phyloP scores from a whole-genome alignment of 1,139 yeast species.

The Saccharomyces hybrid region DNA sequence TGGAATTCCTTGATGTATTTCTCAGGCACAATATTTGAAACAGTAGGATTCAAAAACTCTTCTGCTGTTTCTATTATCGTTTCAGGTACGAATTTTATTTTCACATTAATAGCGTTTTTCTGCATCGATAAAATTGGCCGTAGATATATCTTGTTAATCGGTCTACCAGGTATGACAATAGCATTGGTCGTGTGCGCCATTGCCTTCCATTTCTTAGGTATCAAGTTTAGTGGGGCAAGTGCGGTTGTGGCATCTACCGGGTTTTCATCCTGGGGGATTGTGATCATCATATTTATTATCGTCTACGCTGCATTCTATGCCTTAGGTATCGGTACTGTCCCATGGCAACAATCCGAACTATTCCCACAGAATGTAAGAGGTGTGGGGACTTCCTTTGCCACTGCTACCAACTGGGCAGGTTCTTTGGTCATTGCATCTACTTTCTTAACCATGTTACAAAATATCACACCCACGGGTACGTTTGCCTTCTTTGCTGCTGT shows the following conservation, averaged over 20 bases:
- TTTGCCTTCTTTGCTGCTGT: slow-evolving; percentile 83
- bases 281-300: slow-evolving; percentile 78
- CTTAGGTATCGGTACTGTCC: slow-evolving; percentile 90
- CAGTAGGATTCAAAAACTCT: slow-evolving; percentile 78
- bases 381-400: slow-evolving; percentile 81
- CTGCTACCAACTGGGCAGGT: slow-evolving; percentile 96
- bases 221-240: slow-evolving; percentile 44
- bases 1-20: slow-evolving; percentile 93
- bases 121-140: slow-evolving; percentile 83
- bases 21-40: slow-evolving; percentile 79
- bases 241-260: slow-evolving; percentile 39
- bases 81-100: slow-evolving; percentile 86
- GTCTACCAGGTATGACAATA: slow-evolving; percentile 72
- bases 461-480: slow-evolving; percentile 91
- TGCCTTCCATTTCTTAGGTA: slow-evolving; percentile 76
- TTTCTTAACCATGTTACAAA: slow-evolving; percentile 85
- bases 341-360: slow-evolving; percentile 96
- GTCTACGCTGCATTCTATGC: slow-evolving; percentile 84
- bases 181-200: slow-evolving; percentile 75
- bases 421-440: slow-evolving; percentile 85
- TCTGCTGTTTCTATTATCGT: slow-evolving; percentile 90
- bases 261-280: slow-evolving; percentile 77
- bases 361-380: slow-evolving; percentile 92
- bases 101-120: slow-evolving; percentile 74
- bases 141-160: slow-evolving; percentile 62